Conservation (phyloP, 352 stramenopile genomes). For the Phytophthora crassamura region DNA sequence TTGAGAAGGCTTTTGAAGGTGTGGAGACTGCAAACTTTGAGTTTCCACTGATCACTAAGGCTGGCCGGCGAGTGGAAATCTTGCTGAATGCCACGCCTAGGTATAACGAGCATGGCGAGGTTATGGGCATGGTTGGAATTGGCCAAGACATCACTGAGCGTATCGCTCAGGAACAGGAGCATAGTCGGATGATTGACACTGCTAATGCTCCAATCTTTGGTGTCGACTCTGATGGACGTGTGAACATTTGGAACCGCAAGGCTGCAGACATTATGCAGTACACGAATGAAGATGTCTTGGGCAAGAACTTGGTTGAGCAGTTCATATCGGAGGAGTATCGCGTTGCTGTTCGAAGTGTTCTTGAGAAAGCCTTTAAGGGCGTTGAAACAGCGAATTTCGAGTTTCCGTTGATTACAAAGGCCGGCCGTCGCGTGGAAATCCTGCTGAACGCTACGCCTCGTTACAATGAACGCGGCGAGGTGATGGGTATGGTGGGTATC, state of each 20-base stretch:
- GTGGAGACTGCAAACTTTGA: constrained; percentile 19
- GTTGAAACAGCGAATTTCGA: constrained; percentile 58
- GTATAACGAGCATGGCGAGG: constrained; percentile 47
- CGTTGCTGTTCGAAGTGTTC: constrained; percentile 39
- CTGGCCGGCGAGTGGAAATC: constrained; percentile 47
- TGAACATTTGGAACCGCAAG: constrained; percentile 90
- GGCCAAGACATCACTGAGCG: constrained; percentile 67
- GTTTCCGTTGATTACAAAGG: constrained; percentile 53
- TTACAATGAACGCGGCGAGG: constrained; percentile 50
- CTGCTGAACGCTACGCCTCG: constrained; percentile 64
- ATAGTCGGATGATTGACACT: constrained; percentile 75
- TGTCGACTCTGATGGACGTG: constrained; percentile 59
- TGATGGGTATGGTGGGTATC: constrained; percentile 55
- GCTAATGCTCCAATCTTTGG: constrained; percentile 85
- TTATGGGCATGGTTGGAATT: constrained; percentile 60
- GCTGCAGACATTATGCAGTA: constrained; percentile 87
- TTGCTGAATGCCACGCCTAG: constrained; percentile 50
- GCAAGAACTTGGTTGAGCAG: constrained; percentile 57
- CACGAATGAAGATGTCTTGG: constrained; percentile 56
- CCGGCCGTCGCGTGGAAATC: constrained; percentile 39
- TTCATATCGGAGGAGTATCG: constrained; percentile 65
- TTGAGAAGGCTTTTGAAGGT: constrained; percentile 34
- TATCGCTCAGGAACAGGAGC: constrained; percentile 68
- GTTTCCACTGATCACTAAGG: constrained; percentile 17
- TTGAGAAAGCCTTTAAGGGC: constrained; percentile 48